A percentile compares a stretch with the other conserved stretches of the same genome.
Conservation (phyloP, 192 early-diverging fungal species). For the Radiomyces spectabilis region DNA sequence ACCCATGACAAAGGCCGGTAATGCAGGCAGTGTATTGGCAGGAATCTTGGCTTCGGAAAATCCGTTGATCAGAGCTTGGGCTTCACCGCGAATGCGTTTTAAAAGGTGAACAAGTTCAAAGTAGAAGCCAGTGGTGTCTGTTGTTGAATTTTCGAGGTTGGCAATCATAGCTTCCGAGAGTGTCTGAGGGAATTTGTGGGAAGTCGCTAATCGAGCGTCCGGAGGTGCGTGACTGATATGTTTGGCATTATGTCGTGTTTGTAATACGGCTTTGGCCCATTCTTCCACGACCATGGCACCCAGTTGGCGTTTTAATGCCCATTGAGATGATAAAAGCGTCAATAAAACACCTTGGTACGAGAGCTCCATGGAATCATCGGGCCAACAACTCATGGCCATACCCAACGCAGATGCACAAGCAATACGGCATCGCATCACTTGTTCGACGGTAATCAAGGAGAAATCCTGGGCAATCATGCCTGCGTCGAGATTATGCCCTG, state of each 20-base stretch:
- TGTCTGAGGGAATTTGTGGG: slow-evolving; percentile 39
- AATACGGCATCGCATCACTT: slow-evolving; percentile 76
- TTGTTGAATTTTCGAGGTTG: slow-evolving; percentile 41
- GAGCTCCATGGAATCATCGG: slow-evolving; percentile 33
- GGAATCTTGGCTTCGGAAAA: slow-evolving; percentile 42
- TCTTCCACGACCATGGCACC: slow-evolving; percentile 74
- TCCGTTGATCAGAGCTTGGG: slow-evolving; percentile 52
- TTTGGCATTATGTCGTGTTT: slow-evolving; percentile 22
- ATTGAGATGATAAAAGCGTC: slow-evolving; percentile 57
- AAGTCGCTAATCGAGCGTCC: slow-evolving; percentile 18
- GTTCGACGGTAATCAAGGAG: slow-evolving; percentile 65
- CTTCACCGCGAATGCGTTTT: slow-evolving; percentile 58
- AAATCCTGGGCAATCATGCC: slow-evolving; percentile 92
- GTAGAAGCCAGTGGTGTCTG: slow-evolving; percentile 40
- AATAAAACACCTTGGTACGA: slow-evolving; percentile 47
- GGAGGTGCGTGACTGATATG: slow-evolving; percentile 20
- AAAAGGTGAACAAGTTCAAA: slow-evolving; percentile 56
- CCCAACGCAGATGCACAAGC: slow-evolving; percentile 76
- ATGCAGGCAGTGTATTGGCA: slow-evolving; percentile 30
- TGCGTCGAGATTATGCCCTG: slow-evolving; percentile 71
- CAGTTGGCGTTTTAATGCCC: slow-evolving; percentile 74
- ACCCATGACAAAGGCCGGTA: slow-evolving; percentile 43
- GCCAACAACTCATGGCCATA: slow-evolving; percentile 55
- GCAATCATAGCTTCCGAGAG: slow-evolving; percentile 49
- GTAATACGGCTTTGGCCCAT: slow-evolving; percentile 52